A percentile compares a stretch with the other conserved stretches of the same genome.
Evolutionary conservation across 2,329 filamentous ascomycete species (phyloP).

Genomic region (Fusarium luffae): DNA sequence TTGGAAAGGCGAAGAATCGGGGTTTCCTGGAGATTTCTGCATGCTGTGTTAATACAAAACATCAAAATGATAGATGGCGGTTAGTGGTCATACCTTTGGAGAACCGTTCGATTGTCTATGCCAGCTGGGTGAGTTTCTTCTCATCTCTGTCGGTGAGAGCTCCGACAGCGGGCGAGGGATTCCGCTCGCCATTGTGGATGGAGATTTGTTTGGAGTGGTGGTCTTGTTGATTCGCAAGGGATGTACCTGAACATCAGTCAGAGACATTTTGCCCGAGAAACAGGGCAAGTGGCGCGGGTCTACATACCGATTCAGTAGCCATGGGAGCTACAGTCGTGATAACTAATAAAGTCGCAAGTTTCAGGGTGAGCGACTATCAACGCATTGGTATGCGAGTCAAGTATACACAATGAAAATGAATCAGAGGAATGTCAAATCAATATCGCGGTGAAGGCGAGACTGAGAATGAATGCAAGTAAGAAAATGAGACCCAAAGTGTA

Average conservation of each 20-base stretch:
- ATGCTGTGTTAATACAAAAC: constrained; percentile 48
- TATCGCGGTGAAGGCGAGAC: constrained; percentile 40
- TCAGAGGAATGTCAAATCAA: constrained; percentile 50
- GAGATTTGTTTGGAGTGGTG: constrained; percentile 64
- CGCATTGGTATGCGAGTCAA: constrained; percentile 49
- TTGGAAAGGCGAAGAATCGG: constrained; percentile 86
- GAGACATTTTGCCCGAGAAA: constrained; percentile 38
- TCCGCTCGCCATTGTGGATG: constrained; percentile 70
- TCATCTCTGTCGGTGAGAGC: constrained; percentile 84
- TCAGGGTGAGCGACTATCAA: constrained; percentile 46
- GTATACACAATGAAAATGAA: constrained; percentile 39
- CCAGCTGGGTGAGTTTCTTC: constrained; percentile 93
- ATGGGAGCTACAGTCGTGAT: constrained; percentile 46
- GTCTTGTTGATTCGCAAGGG: constrained; percentile 83
- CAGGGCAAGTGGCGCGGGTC: constrained; percentile 27
- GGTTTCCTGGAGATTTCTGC: constrained; percentile 75
- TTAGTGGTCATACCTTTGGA: constrained; percentile 51
- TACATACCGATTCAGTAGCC: constrained; percentile 55
- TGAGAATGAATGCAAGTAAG: constrained; percentile 42
- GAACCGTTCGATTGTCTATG: constrained; percentile 75
- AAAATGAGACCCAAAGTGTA: constrained; percentile 42
- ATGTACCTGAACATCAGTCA: constrained; percentile 67
- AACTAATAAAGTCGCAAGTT: constrained; percentile 29
- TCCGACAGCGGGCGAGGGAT: constrained; percentile 84
- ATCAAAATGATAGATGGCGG: constrained; percentile 5